A percentile compares a stretch with the other conserved stretches of the same genome.
phyloP scores from a whole-genome alignment of 371 early-diverging fungal genomes.

The Mortierella sp. region DNA sequence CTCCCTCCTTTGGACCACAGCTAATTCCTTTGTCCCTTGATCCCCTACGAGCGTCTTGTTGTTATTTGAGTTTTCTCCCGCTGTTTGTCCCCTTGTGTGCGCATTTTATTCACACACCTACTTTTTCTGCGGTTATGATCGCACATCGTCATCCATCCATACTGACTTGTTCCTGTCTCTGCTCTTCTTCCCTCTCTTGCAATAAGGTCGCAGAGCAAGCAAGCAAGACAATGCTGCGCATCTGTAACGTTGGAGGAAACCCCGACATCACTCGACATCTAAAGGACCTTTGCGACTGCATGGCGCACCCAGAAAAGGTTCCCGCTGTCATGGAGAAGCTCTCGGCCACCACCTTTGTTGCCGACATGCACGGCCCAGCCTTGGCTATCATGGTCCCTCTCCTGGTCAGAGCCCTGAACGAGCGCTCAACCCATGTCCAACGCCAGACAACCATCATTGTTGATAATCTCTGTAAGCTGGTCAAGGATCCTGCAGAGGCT shows the following conservation, averaged over 20 bases:
- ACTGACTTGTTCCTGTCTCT: neutral
- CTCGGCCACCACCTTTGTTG: constrained; percentile 82
- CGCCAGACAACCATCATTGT: constrained; percentile 87
- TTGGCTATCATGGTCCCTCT: constrained; percentile 87
- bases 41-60: neutral
- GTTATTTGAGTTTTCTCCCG: neutral
- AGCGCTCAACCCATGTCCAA: constrained; percentile 73
- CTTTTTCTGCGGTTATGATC: neutral
- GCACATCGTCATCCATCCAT: neutral
- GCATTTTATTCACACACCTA: neutral
- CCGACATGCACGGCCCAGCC: constrained; percentile 82
- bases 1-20: neutral
- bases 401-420: constrained; percentile 79
- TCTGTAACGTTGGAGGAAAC: constrained; percentile 70
- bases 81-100: neutral
- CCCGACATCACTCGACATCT: constrained; percentile 77
- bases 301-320: constrained; percentile 76
- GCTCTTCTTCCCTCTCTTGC: neutral
- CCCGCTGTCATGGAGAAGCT: constrained; percentile 73
- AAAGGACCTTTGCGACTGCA: constrained; percentile 72
- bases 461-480: constrained; percentile 88
- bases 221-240: constrained; percentile 62
- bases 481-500: constrained; percentile 82
- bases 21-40: neutral
- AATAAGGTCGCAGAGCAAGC: constrained; percentile 59